A percentile compares a stretch with the other conserved stretches of the same genome.
Conservation (phyloP, 2,329 filamentous ascomycete species). For the Phialophora macrospora region DNA sequence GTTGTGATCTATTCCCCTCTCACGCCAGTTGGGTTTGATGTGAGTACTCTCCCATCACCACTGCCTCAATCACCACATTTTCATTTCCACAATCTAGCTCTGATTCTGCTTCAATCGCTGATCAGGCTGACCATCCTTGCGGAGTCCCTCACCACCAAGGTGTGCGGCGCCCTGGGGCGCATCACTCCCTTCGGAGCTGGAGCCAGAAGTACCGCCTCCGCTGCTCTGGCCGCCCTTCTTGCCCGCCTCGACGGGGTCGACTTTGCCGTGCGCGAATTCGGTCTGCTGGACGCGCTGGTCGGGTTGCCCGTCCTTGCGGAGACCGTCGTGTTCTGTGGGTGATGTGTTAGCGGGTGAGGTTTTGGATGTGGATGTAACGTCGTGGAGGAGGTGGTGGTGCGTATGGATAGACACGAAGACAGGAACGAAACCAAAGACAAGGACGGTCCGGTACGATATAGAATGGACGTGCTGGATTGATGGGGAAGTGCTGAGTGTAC, state of each 20-base stretch:
- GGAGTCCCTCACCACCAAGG: conserved; percentile 29
- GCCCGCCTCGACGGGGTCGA: conserved; percentile 38
- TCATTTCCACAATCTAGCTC: neutral
- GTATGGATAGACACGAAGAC: too few species aligned
- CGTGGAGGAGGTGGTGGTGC: too few species aligned
- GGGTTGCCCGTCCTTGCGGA: conserved; percentile 37
- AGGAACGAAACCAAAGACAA: neutral
- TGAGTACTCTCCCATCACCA: too few species aligned
- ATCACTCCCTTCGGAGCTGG: conserved; percentile 13
- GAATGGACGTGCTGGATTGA: too few species aligned
- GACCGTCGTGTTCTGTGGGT: conserved; percentile 36
- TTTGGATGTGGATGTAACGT: neutral
- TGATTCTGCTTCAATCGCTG: conserved; percentile 37
- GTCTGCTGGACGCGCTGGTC: conserved; percentile 32
- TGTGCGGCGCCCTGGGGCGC: conserved; percentile 26
- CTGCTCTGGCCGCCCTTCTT: conserved; percentile 34
- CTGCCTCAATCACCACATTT: too few species aligned
- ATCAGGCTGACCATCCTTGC: conserved; percentile 36
- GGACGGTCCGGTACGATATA: neutral
- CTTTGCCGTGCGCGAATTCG: conserved; percentile 38
- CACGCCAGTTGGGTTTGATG: too few species aligned
- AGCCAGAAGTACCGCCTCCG: conserved; percentile 14
- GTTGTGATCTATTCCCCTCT: too few species aligned
- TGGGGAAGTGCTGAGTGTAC: neutral
- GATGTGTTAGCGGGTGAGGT: neutral